Base-by-base conservation (phyloP, 371 early-diverging fungal genomes). In the Rhizomucor miehei region DNA sequence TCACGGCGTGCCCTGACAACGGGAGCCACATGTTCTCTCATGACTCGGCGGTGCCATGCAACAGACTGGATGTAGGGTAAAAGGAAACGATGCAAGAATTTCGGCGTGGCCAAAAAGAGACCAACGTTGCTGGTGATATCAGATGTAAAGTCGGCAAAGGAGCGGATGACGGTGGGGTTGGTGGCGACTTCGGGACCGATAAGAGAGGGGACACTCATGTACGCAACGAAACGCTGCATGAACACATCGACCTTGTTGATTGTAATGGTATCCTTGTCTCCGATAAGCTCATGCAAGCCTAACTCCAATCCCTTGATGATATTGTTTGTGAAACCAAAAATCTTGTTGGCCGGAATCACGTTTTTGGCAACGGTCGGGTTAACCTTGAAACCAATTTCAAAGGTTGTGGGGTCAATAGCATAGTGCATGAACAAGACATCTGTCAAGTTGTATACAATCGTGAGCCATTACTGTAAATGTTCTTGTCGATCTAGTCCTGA, bases 201-300 rank as follows among this genome's bases (percentile, higher is more conserved):
- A 4, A 73, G 53, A 34, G 63, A 44, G 23, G 63, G 66, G 6
- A 70, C 67, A 53, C 73, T 70, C 62, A 73, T 73, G 47, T 70
- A 70, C 14, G 67, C 73, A 24, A 73, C 68, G 19, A 62, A 56
- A 1, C 59, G 44, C 51, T 73, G 73, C 3, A 73, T 45, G 17
- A 73, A 69, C 3, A 16, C 1, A 12, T 46, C 62, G 13, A 62
- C 57, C 2, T 65, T 37, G 0, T 59, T 34, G 45, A 60, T 4
- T 16, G 48, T 37, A 3, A 43, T 45, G 6, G 35, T 40, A 6
- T 61, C 61, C 14, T 50, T 13, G 16, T 47, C 57, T 1, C 47
- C 55, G 1, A 64, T 2, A 3, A 60, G 38, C 1, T 59, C 53
- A 2, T 58, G 23, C 5, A 65, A 29, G 1, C 59, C 73, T 14